These are phyloP conservation scores for Globisporangium polare DNA, from an alignment of 352 stramenopile genomes.

Conservation along the genomic window DNA sequence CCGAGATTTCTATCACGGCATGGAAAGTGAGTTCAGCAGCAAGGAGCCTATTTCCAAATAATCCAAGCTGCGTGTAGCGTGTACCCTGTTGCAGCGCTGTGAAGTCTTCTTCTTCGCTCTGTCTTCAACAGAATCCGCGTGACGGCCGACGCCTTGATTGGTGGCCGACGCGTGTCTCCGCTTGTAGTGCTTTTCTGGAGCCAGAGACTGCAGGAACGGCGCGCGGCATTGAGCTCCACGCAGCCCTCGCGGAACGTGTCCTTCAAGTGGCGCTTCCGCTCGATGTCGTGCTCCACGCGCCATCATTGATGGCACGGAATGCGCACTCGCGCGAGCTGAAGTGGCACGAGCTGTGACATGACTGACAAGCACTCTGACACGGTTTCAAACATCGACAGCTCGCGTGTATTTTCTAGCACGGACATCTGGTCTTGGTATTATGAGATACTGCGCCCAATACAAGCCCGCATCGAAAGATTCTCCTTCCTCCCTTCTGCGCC, in stretches of 20 bases:
- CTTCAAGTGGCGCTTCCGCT: slow-evolving; percentile 34
- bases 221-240: slow-evolving; percentile 22
- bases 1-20: slow-evolving; percentile 6
- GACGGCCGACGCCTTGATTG: not conserved
- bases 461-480: slow-evolving; percentile 4
- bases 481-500: not conserved
- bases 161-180: not conserved
- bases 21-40: not conserved
- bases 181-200: not conserved
- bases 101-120: not conserved
- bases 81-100: slow-evolving; percentile 2
- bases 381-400: not conserved
- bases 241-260: slow-evolving; percentile 31
- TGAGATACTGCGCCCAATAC: not conserved
- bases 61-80: not conserved
- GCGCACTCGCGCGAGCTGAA: not conserved
- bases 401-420: no score
- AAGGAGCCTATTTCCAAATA: not conserved
- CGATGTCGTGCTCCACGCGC: slow-evolving; percentile 31
- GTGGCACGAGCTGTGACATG: not conserved
- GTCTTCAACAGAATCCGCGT: not conserved
- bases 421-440: not conserved
- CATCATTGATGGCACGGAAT: not conserved
- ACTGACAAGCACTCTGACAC: not conserved
- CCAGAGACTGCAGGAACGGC: slow-evolving; percentile 22